Evolutionary conservation across 768 basidiomycete species (phyloP).

Genomic region (Lentinula guzmanii): DNA sequence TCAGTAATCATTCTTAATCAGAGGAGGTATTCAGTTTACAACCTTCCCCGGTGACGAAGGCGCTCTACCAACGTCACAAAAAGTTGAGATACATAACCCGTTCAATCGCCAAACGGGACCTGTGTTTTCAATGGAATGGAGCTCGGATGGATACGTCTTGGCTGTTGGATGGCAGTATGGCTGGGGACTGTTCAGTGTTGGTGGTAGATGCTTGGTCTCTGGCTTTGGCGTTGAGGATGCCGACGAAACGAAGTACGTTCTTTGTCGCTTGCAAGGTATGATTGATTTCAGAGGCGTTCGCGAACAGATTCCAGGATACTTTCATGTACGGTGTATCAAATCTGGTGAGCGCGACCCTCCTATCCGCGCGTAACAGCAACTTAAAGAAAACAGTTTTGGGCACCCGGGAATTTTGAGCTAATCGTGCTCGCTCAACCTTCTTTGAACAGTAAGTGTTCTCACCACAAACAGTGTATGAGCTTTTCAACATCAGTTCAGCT

Average conservation of each 20-base stretch:
- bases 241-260: constrained; percentile 44
- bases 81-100: constrained; percentile 55
- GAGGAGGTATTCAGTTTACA: constrained; percentile 62
- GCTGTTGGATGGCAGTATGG: constrained; percentile 89
- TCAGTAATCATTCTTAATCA: constrained; percentile 17
- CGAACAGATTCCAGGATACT: constrained; percentile 60
- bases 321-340: constrained; percentile 80
- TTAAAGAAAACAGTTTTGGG: constrained; percentile 70
- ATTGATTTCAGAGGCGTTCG: not conserved
- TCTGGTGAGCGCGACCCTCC: constrained; percentile 45
- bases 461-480: not conserved
- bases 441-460: constrained; percentile 37
- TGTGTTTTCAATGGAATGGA: constrained; percentile 79
- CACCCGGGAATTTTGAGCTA: constrained; percentile 87
- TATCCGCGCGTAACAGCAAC: not conserved
- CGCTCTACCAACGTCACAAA: constrained; percentile 53
- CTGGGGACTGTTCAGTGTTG: constrained; percentile 88
- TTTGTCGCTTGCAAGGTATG: not conserved
- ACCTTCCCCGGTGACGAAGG: constrained; percentile 62
- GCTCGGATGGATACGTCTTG: constrained; percentile 90
- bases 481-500: constrained; percentile 25
- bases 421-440: constrained; percentile 60
- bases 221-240: constrained; percentile 67
- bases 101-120: constrained; percentile 54
- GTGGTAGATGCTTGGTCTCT: constrained; percentile 81